Evolutionary conservation across 495 filamentous ascomycete species (phyloP).

Genomic region (Chlorociboria aeruginascens): DNA sequence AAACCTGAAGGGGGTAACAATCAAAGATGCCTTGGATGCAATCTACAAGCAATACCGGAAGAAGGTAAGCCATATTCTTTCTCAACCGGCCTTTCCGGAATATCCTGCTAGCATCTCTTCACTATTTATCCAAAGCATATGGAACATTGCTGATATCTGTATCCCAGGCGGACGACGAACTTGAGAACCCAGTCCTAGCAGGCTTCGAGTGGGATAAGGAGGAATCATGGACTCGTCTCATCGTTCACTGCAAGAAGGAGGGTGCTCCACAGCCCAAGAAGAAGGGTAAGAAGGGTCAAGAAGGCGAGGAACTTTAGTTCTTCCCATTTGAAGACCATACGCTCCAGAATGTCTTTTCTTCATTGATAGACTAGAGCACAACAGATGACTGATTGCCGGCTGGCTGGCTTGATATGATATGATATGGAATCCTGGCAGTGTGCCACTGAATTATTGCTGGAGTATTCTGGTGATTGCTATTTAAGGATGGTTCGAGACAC

Average conservation of each 20-base stretch:
- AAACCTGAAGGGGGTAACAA: conserved; percentile 84
- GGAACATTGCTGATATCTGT: conserved; percentile 2
- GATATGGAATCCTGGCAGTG: conserved; percentile 2
- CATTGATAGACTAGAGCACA: conserved; percentile 13
- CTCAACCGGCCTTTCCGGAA: neutral
- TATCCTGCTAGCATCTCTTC: too few relatives aligned
- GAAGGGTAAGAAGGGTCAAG: conserved; percentile 22
- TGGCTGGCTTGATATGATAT: neutral
- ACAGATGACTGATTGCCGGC: conserved; percentile 5
- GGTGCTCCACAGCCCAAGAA: conserved; percentile 24
- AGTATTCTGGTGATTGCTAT: conserved; percentile 6
- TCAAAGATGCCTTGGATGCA: conserved; percentile 88
- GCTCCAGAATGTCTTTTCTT: conserved; percentile 13
- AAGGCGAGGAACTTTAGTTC: conserved; percentile 19
- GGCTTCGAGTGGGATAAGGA: conserved; percentile 95
- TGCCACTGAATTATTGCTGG: conserved; percentile 4
- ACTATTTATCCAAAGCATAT: too few relatives aligned
- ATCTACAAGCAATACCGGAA: conserved; percentile 94
- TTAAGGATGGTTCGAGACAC: conserved; percentile 4
- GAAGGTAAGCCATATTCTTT: conserved; percentile 43
- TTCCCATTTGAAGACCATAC: conserved; percentile 1
- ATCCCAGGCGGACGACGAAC: conserved; percentile 75
- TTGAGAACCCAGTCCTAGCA: conserved; percentile 68
- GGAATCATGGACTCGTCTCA: conserved; percentile 58
- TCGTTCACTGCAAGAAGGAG: conserved; percentile 74